Evolutionary conservation across 2,329 filamentous ascomycete genomes (phyloP), one percentile per base, ranked within the genome.

Genomic region (Grosmannia huntii): DNA sequence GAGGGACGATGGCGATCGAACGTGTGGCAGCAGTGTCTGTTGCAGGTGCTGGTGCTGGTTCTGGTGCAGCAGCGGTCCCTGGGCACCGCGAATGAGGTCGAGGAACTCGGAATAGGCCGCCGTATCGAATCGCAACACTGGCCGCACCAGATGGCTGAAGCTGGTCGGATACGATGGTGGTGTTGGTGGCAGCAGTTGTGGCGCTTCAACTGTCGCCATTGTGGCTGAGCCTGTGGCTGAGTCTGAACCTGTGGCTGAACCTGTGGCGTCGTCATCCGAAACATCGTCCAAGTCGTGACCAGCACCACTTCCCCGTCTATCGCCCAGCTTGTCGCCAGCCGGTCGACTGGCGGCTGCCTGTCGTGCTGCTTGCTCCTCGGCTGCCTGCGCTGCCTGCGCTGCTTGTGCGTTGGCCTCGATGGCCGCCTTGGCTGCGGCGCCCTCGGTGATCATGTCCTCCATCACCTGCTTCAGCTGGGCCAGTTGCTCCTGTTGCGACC

Each of bases 401-500:
- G 36, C 36, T 9, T 38, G 36, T 16, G 19, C n/a, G 28, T 28
- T n/a, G 27, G 82, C 78, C 64, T 95, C 87, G 64, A 94, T 88
- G 21, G 60, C 55, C 4, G 56, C 44, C 19, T 41, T 11, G 3
- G 54, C 28, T 41, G 59, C 56, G 5, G 21, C 10, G 60, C 79
- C 80, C 64, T 89, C 83, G 14, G 82, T 77, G 27, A 79, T 81
- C 83, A 96, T 89, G 65, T 86, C 85, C 71, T 96, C 90, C 84
- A 99, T 89, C 62, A 96, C 90, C 23, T 82, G 78, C 72, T 99
- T 99, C 62, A 99, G 81, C 70, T 97, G 89, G 2, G 87, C 80
- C 3, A 99, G 77, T 69, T 99, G 94, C 70, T 97, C 91, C 68
- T 96, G 91, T 66, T 97, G 90, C 1, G 89, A 96, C 59, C 84